These are phyloP conservation scores for Bothriochloa decipiens DNA, from an alignment of 176 grass and related monocot species.

Conservation along the genomic window DNA sequence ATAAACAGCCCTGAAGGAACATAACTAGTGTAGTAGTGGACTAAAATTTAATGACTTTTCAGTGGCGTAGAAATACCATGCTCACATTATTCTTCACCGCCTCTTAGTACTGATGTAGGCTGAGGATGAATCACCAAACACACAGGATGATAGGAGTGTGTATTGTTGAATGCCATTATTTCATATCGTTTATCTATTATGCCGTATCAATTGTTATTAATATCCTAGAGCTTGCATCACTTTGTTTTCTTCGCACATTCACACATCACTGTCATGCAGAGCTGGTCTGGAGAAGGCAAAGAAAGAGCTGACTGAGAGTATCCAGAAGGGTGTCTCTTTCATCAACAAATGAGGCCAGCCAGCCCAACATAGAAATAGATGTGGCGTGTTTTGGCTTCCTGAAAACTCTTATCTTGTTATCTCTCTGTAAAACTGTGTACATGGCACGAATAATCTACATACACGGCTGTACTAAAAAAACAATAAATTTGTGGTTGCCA, in stretches of 20 bases:
- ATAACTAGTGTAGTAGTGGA: background rate
- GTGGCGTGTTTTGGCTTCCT: slow-evolving; percentile 26
- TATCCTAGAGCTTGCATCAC: slow-evolving; percentile 24
- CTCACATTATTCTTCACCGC: background rate
- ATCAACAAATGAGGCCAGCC: slow-evolving; percentile 55
- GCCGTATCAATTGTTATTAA: slow-evolving; percentile 30
- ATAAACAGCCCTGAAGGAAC: background rate
- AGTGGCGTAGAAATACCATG: background rate
- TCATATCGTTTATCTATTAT: background rate
- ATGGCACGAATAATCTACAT: slow-evolving; percentile 14
- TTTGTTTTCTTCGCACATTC: background rate
- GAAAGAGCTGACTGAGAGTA: slow-evolving; percentile 70
- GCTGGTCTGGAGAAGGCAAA: slow-evolving; percentile 82
- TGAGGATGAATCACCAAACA: background rate
- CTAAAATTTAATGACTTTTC: background rate
- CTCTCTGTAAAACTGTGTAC: slow-evolving; percentile 4
- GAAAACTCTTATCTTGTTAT: background rate
- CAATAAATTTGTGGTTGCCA: background rate
- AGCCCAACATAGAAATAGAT: slow-evolving; percentile 29
- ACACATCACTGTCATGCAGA: slow-evolving; percentile 46
- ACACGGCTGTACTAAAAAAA: slow-evolving; percentile 17
- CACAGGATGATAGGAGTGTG: slow-evolving; percentile 14
- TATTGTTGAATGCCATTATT: background rate
- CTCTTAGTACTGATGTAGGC: background rate
- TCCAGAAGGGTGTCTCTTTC: slow-evolving; percentile 85